Percentiles rank a stretch among this genome's conserved stretches.
phyloP scores from a whole-genome alignment of 345 rosid species.

The Gynandropsis gynandra region DNA sequence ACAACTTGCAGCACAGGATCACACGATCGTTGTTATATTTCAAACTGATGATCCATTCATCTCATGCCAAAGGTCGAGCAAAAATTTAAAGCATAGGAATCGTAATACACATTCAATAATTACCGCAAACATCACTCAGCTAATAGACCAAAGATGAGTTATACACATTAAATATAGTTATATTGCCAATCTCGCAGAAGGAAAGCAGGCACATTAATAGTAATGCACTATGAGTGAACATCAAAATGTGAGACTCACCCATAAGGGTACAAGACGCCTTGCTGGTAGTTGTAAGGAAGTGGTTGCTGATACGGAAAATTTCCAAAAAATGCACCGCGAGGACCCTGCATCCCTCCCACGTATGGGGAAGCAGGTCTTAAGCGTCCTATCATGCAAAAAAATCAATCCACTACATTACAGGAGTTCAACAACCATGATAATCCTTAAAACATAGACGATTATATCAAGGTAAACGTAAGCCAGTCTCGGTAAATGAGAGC shows the following conservation, averaged over 20 bases:
- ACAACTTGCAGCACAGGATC: not conserved
- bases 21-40: no score
- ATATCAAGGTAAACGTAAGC: not conserved
- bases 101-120: no score
- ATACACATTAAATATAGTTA: no score
- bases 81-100: no score
- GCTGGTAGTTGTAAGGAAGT: conserved; percentile 61
- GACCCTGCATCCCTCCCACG: conserved; percentile 45
- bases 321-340: conserved; percentile 61
- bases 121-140: not conserved
- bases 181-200: no score
- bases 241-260: conserved; percentile 53
- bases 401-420: conserved; percentile 12
- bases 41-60: not conserved
- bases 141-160: not conserved
- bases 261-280: conserved; percentile 67
- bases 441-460: not conserved
- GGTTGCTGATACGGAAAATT: conserved; percentile 71
- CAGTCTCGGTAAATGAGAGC: not conserved
- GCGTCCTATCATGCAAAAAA: conserved; percentile 38
- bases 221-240: not conserved
- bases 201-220: not conserved
- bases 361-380: conserved; percentile 54
- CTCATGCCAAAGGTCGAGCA: not conserved
- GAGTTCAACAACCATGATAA: not conserved